Evolutionary conservation across 768 basidiomycete species (phyloP).

Genomic region (Wakefieldia striispora): DNA sequence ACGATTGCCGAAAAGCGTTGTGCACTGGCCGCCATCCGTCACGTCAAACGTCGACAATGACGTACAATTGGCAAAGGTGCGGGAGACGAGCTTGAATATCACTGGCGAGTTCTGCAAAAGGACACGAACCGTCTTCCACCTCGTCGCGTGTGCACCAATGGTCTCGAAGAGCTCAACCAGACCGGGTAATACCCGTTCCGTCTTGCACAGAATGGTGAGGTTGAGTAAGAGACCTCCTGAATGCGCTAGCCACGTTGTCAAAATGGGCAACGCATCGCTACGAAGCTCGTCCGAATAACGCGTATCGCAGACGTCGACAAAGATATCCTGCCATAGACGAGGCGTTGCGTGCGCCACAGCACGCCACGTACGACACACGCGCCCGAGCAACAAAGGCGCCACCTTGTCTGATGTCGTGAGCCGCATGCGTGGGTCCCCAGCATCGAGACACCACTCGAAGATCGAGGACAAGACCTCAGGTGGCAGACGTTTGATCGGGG

Average conservation of each 20-base stretch:
- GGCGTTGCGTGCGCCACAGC: conserved; percentile 25
- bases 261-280: conserved; percentile 16
- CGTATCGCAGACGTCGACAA: conserved; percentile 19
- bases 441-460: conserved; percentile 23
- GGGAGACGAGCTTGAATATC: conserved; percentile 11
- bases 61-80: conserved; percentile 11
- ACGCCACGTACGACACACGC: conserved; percentile 31
- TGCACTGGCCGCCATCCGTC: conserved; percentile 18
- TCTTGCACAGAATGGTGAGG: conserved; percentile 18
- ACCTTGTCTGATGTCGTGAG: conserved; percentile 5
- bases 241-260: conserved; percentile 20
- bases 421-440: background rate
- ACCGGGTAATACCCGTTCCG: conserved; percentile 20
- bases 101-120: conserved; percentile 19
- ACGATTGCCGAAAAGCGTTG: conserved; percentile 1
- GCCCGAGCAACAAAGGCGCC: conserved; percentile 29
- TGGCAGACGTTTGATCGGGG: conserved; percentile 26
- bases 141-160: conserved; percentile 10
- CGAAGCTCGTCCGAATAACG: conserved; percentile 19
- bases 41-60: conserved; percentile 18
- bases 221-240: conserved; percentile 23
- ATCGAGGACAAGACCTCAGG: conserved; percentile 27
- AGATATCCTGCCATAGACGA: conserved; percentile 24
- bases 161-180: conserved; percentile 18
- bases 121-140: conserved; percentile 23